Percentiles rank a stretch among this genome's conserved stretches.
These are phyloP conservation scores for Penstemon davidsonii DNA, from an alignment of 257 asterid genomes.

Conservation along the genomic window DNA sequence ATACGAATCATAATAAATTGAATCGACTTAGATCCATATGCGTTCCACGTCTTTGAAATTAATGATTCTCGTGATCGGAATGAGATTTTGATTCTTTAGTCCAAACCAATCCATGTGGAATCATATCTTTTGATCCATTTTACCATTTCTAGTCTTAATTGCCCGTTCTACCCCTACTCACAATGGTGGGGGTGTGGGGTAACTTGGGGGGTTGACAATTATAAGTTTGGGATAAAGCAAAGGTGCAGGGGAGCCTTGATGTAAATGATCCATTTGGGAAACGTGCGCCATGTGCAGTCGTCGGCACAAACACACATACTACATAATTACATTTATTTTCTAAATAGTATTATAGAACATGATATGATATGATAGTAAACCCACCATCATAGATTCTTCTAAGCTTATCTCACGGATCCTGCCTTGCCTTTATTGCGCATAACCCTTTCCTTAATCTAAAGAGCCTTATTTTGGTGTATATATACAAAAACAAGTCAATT, in stretches of 20 bases:
- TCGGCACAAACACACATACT: slow-evolving; percentile 9
- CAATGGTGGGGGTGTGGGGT: background rate
- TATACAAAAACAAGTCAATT: too few relatives aligned
- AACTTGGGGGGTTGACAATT: slow-evolving; percentile 4
- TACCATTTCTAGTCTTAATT: too few relatives aligned
- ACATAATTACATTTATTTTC: background rate
- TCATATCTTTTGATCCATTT: too few relatives aligned
- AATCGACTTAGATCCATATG: too few relatives aligned
- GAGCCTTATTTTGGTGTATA: too few relatives aligned
- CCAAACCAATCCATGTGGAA: too few relatives aligned
- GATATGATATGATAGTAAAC: slow-evolving; percentile 23
- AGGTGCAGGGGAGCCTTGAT: slow-evolving; percentile 40
- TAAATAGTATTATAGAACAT: too few relatives aligned
- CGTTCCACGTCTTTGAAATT: too few relatives aligned
- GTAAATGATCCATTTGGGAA: slow-evolving; percentile 46
- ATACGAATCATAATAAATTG: too few relatives aligned
- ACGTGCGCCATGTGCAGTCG: slow-evolving; percentile 51
- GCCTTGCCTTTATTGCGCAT: slow-evolving; percentile 34
- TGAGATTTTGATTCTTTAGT: too few relatives aligned
- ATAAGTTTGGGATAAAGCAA: slow-evolving; percentile 19
- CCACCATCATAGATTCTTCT: background rate
- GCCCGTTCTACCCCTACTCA: too few relatives aligned
- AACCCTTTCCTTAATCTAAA: background rate
- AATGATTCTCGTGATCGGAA: too few relatives aligned
- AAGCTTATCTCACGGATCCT: slow-evolving; percentile 48